Conservation (phyloP, 768 basidiomycete genomes). For the Clitopilus passeckerianus region DNA sequence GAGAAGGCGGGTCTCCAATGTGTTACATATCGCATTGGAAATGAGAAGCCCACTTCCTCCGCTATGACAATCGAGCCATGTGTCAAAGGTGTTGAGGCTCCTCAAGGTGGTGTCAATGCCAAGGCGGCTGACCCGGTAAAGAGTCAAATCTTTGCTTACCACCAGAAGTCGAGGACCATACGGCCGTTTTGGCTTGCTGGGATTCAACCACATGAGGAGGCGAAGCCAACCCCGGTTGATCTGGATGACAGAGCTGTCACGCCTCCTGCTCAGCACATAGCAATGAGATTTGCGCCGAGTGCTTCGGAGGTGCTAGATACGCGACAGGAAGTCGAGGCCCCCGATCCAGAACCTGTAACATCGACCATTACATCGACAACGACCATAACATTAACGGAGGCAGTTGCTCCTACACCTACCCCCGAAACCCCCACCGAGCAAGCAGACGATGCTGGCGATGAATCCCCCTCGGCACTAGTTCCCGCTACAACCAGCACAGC, state of each 20-base stretch:
- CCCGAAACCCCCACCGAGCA: conserved; percentile 4
- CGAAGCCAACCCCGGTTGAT: conserved; percentile 7
- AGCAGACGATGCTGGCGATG: neutral
- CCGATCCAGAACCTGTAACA: conserved; percentile 14
- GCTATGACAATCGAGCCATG: conserved; percentile 39
- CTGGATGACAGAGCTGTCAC: conserved; percentile 16
- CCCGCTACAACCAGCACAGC: neutral
- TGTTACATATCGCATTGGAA: conserved; percentile 35
- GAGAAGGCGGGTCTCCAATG: neutral
- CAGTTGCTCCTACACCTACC: conserved; percentile 13
- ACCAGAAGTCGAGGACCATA: conserved; percentile 40
- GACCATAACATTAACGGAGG: conserved; percentile 18
- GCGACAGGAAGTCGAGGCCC: conserved; percentile 7
- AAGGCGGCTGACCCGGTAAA: conserved; percentile 17
- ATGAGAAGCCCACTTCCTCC: conserved; percentile 36
- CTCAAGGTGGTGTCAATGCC: conserved; percentile 3
- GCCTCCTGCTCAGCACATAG: conserved; percentile 35
- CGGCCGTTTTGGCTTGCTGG: conserved; percentile 44
- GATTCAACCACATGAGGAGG: conserved; percentile 6
- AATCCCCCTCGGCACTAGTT: neutral
- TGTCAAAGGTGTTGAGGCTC: neutral
- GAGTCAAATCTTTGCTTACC: conserved; percentile 60
- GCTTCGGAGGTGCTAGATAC: conserved; percentile 22
- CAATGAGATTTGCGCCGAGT: conserved; percentile 46
- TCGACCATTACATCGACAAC: conserved; percentile 18